Evolutionary conservation across 805 yeast genomes (phyloP).

Genomic region (Ogataea pini): DNA sequence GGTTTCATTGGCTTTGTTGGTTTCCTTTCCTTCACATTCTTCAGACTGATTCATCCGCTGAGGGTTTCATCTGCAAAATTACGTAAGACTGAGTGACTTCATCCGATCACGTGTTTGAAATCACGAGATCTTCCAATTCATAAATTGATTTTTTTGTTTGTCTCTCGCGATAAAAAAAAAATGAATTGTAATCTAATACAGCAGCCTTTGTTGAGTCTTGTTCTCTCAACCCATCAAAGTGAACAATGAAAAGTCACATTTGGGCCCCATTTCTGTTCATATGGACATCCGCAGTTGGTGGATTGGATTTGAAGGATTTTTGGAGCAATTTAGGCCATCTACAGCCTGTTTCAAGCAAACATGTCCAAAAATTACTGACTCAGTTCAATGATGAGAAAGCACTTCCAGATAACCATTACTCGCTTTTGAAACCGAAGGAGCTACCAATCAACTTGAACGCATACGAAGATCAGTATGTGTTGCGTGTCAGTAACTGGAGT

Average conservation of each 20-base stretch:
- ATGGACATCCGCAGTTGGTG: not conserved
- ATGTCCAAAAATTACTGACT: not conserved
- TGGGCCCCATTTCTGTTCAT: not conserved
- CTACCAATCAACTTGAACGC: slow-evolving; percentile 44
- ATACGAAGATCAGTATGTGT: slow-evolving; percentile 45
- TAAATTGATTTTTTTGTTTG: too few relatives aligned
- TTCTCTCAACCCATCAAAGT: too few relatives aligned
- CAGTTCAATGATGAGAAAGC: not conserved
- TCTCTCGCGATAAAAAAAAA: too few relatives aligned
- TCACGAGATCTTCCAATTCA: too few relatives aligned
- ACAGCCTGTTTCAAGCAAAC: not conserved
- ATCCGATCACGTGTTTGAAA: too few relatives aligned
- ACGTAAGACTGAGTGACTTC: too few relatives aligned
- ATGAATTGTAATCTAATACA: too few relatives aligned
- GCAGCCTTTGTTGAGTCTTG: too few relatives aligned
- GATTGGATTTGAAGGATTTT: not conserved
- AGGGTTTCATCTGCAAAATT: too few relatives aligned
- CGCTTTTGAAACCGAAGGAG: slow-evolving; percentile 29
- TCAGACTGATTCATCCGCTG: slow-evolving; percentile 18
- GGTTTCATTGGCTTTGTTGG: slow-evolving; percentile 43
- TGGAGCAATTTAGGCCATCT: not conserved
- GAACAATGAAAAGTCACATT: not conserved
- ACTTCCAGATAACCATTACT: slow-evolving; percentile 31
- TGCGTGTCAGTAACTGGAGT: slow-evolving; percentile 40
- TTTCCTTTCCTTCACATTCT: slow-evolving; percentile 29